Evolutionary conservation across 495 filamentous ascomycete genomes (phyloP), one percentile per base, ranked within the genome.

Genomic region (Lepraria neglecta): DNA sequence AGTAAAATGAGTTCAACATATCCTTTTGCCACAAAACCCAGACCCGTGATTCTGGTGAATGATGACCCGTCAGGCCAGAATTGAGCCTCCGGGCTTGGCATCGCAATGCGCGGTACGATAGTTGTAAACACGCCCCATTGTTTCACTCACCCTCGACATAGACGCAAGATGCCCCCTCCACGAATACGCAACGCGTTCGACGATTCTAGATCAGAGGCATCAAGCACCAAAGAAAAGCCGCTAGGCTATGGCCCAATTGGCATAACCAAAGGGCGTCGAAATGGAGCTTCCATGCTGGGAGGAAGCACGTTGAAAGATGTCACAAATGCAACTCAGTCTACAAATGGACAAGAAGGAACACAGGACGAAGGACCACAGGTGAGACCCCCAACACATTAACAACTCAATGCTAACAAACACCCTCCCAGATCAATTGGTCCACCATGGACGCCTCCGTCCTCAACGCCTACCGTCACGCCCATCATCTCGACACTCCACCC

Each of bases 381-480:
- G 28, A 46, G 30, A 12, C 3, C 27, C 24, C 24, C 24, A 24
- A 24, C 24, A 24, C 24, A 24, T 24, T 24, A 24, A 24, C 24
- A 24, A 24, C 24, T 27, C 6, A 14, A 57, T 56, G 21, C 51
- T 66, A 47, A 62, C 55, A n/a, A 52, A 52, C 30, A 47, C 44
- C n/a, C 50, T 24, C 60, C 60, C 65, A 90, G 87, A 78, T 89
- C 51, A 75, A 82, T 65, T 90, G 87, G 87, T 73, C 78, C 7
- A 75, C 78, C 21, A 82, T 87, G 62, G 80, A 87, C 10, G 68
- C 76, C 45, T 73, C 77, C 21, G 72, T 87, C 40, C 77, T 91
- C 43, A 82, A 89, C 68, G 77, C 79, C 65, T 91, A 91, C 73
- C 80, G 86, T 58, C 78, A 84, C 64, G 77, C 83, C 46, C 84